Percentiles rank a stretch among this genome's conserved stretches.
Evolutionary conservation across 148 eudicot species (phyloP).

Genomic region (Rhododendron henanense): DNA sequence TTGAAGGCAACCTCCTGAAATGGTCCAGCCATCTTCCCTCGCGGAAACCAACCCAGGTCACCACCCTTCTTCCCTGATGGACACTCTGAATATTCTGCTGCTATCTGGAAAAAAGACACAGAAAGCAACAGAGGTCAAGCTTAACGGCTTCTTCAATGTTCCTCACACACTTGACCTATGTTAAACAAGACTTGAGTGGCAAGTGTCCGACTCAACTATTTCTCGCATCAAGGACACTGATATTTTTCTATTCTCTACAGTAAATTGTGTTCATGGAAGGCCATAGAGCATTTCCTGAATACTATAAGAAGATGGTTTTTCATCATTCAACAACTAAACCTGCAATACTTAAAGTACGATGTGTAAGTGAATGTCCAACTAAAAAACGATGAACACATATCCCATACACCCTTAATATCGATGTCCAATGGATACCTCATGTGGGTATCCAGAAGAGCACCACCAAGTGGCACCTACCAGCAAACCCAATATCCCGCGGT

Average conservation of each 20-base stretch:
- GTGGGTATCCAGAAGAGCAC: neutral
- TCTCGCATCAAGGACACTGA: neutral
- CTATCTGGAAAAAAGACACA: conserved; percentile 48
- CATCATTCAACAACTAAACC: neutral
- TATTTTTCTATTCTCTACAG: neutral
- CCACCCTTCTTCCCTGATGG: conserved; percentile 99
- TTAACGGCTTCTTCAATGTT: neutral
- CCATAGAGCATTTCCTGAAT: neutral
- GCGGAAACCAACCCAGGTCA: conserved; percentile 97
- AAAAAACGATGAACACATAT: neutral
- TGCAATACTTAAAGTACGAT: neutral
- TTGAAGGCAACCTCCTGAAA: conserved; percentile 97
- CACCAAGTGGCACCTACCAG: neutral
- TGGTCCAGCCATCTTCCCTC: conserved; percentile 99
- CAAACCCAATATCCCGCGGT: neutral
- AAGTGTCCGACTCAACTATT: neutral
- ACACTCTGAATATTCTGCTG: conserved; percentile 94
- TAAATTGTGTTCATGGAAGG: neutral
- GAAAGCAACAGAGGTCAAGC: neutral
- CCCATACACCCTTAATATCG: neutral
- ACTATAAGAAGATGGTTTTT: neutral
- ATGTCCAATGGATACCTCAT: neutral
- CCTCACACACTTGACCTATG: neutral
- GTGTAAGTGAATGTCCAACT: neutral
- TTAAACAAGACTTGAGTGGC: neutral